Base-by-base conservation (phyloP, 2,329 filamentous ascomycete genomes). In the Metarhizium sp. region DNA sequence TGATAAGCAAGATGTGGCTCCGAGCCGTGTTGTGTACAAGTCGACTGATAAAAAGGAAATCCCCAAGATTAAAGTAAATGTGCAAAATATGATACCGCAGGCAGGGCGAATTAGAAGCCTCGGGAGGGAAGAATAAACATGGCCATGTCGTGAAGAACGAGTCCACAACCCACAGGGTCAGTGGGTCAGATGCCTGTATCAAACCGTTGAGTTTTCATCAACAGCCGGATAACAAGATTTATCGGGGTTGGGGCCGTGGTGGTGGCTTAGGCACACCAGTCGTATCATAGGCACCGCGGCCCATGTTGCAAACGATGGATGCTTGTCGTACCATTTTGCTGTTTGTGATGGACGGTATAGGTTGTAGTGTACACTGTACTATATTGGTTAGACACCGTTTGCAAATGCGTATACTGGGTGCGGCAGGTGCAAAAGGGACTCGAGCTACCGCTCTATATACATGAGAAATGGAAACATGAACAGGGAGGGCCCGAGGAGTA, bases 221-320 rank as follows among this genome's bases (percentile, higher is more conserved):
- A 48, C 11, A 43, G 45, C 25, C 25, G 11, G n/a, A 25, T 18
- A 53, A 36, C 29, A 38, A 16, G 3, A n/a, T 36, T 71, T 69
- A 74, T 63, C 62, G 67, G 55, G 70, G 71, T 64, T 72, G 70
- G 52, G 72, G 72, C 52, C 69, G 70, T 54, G 72, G 73, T 32
- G 72, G 71, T 55, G 76, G 76, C 68, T 78, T 78, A 56, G 71
- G 68, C 29, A 78, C 68, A 50, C 75, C 75, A 29, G 76, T 78
- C 59, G 75, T 77, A 61, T 79, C 77, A 63, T 79, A 79, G 60
- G 75, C 76, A 57, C 77, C 76, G 56, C 77, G 71, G 58, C 74
- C 77, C 74, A 78, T 77, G 66, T 78, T 75, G 67, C 61, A 65
- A 51, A 66, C 64, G 58, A 61, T 65, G 57, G 67, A 65, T 52